Conservation (phyloP, 768 basidiomycete genomes). For the Nevesoporus exiguus region DNA sequence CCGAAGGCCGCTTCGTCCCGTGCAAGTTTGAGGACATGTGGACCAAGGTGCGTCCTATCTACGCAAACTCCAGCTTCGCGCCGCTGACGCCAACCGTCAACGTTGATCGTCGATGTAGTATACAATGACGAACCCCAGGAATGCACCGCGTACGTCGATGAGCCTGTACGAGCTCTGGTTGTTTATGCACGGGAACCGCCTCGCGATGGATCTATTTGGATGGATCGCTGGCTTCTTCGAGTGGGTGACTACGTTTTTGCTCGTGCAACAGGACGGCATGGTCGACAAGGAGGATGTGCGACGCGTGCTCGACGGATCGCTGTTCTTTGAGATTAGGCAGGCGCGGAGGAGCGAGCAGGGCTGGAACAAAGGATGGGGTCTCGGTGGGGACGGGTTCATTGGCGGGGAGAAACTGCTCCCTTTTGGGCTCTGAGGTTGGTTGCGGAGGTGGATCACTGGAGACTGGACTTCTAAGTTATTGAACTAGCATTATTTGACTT, state of each 20-base stretch:
- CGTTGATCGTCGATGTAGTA: conserved; percentile 14
- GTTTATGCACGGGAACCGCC: conserved; percentile 29
- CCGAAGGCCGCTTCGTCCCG: conserved; percentile 40
- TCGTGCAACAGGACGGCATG: conserved; percentile 39
- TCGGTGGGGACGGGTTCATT: conserved; percentile 32
- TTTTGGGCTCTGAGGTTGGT: conserved; percentile 21
- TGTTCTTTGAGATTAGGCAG: conserved; percentile 34
- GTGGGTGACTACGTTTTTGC: conserved; percentile 37
- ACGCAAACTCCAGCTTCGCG: neutral
- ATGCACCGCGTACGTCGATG: conserved; percentile 19
- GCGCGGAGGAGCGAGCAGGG: conserved; percentile 19
- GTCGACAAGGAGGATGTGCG: conserved; percentile 42
- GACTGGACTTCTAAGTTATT: neutral
- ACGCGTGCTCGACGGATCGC: conserved; percentile 39
- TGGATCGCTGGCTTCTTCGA: conserved; percentile 36
- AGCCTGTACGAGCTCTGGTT: conserved; percentile 32
- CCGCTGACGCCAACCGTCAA: neutral
- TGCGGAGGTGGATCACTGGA: neutral
- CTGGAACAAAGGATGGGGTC: conserved; percentile 31
- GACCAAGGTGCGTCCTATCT: conserved; percentile 30
- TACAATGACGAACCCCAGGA: conserved; percentile 3
- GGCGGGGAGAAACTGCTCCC: conserved; percentile 30
- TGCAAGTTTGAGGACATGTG: conserved; percentile 45
- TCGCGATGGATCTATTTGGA: conserved; percentile 38
- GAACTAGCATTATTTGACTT: too few relatives aligned